A percentile compares a stretch with the other conserved stretches of the same genome.
These are phyloP conservation scores for Cladosporium halotolerans DNA, from an alignment of 2,329 filamentous ascomycete species.

Conservation along the genomic window DNA sequence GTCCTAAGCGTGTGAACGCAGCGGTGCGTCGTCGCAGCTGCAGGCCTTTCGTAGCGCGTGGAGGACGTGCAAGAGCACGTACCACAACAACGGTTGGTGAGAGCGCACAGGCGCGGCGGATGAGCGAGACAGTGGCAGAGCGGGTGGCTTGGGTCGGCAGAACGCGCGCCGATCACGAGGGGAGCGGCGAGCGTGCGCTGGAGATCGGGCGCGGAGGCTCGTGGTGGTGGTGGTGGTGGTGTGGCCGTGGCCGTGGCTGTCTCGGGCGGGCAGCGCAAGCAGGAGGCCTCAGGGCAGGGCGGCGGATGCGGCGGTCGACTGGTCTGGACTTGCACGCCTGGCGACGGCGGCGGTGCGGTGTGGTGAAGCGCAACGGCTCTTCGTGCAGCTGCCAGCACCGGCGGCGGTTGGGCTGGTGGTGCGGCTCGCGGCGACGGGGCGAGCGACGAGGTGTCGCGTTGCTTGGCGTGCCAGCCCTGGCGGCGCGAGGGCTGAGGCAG, in stretches of 20 bases:
- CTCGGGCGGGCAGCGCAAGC: no score
- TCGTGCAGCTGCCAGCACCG: no score
- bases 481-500: not conserved
- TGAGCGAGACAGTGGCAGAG: constrained; percentile 6
- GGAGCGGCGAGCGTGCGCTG: not conserved
- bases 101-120: not conserved
- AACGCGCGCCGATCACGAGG: constrained; percentile 6
- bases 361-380: no score
- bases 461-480: constrained; percentile 4
- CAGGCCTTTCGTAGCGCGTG: constrained; percentile 11
- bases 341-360: no score
- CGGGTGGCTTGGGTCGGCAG: not conserved
- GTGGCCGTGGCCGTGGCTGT: not conserved
- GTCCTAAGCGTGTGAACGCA: not conserved
- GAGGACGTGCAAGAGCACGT: constrained; percentile 4
- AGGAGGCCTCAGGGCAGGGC: no score
- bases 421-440: no score
- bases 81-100: constrained; percentile 8
- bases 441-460: not conserved
- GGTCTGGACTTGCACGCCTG: no score
- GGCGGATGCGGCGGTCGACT: no score
- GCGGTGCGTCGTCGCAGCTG: constrained; percentile 9
- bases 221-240: not conserved
- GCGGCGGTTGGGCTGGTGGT: no score
- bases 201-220: not conserved